phyloP scores from a whole-genome alignment of 2,329 filamentous ascomycete species.

The Exophiala mesophila region DNA sequence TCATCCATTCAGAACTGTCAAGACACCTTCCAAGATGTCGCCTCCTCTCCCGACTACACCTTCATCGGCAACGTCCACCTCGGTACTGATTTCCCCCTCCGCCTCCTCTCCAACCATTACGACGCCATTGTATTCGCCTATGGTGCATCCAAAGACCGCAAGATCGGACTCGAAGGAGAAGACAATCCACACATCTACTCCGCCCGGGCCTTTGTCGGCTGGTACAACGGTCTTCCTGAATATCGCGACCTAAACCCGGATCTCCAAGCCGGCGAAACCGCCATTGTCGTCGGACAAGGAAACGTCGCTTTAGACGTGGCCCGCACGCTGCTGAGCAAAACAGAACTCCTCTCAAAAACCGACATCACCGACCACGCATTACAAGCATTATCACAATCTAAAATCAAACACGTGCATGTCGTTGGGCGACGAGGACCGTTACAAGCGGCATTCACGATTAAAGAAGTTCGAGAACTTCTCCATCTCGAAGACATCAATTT shows the following conservation, averaged over 20 bases:
- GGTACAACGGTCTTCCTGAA: slow-evolving; percentile 95
- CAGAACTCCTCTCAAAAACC: slow-evolving; percentile 69
- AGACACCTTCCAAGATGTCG: slow-evolving; percentile 87
- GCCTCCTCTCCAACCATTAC: slow-evolving; percentile 71
- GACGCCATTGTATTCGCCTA: slow-evolving; percentile 91
- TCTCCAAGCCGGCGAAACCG: slow-evolving; percentile 70
- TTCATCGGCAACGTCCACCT: slow-evolving; percentile 88
- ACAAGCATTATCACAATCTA: slow-evolving; percentile 65
- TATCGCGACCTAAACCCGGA: slow-evolving; percentile 68
- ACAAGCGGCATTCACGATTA: slow-evolving; percentile 93
- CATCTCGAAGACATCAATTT: slow-evolving; percentile 69
- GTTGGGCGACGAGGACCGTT: slow-evolving; percentile 84
- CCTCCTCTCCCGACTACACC: slow-evolving; percentile 72
- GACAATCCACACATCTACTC: slow-evolving; percentile 62
- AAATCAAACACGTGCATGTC: slow-evolving; percentile 73
- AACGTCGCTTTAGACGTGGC: slow-evolving; percentile 96
- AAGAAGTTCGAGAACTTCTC: slow-evolving; percentile 85
- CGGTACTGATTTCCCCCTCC: slow-evolving; percentile 64
- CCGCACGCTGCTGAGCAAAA: slow-evolving; percentile 72
- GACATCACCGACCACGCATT: slow-evolving; percentile 87
- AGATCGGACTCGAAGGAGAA: slow-evolving; percentile 75
- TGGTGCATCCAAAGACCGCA: slow-evolving; percentile 78
- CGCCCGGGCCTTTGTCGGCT: slow-evolving; percentile 88
- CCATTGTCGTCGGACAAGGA: slow-evolving; percentile 85
- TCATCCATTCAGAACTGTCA: slow-evolving; percentile 69